These are phyloP conservation scores for Lagerstroemia speciosa DNA, from an alignment of 345 rosid genomes.

Conservation along the genomic window DNA sequence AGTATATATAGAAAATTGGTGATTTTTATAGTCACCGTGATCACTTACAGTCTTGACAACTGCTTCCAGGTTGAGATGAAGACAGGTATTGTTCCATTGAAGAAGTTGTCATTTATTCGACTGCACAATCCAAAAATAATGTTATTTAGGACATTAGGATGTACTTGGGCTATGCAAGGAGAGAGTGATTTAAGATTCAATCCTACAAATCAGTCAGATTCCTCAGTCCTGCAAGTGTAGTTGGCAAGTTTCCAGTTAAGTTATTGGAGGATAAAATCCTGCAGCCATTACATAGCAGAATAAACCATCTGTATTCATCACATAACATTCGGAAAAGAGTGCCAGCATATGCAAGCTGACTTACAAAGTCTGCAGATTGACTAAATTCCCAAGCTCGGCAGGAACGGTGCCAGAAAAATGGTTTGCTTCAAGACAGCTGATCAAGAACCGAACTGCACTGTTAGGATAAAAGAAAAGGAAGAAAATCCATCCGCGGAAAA, in stretches of 20 bases:
- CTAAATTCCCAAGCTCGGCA: constrained; percentile 31
- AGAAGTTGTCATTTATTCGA: constrained; percentile 59
- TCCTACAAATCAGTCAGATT: constrained; percentile 45
- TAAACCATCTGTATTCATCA: neutral
- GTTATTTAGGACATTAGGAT: neutral
- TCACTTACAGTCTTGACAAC: constrained; percentile 61
- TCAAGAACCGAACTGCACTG: constrained; percentile 5
- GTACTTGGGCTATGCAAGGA: neutral
- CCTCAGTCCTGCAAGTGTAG: constrained; percentile 27
- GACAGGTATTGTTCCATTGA: constrained; percentile 58
- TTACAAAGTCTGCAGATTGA: constrained; percentile 37
- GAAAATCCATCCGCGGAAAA: neutral
- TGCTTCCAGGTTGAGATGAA: constrained; percentile 48
- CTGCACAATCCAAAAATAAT: constrained; percentile 31
- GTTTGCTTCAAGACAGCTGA: constrained; percentile 37
- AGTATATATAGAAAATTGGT: too few relatives aligned
- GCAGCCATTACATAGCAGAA: constrained; percentile 6
- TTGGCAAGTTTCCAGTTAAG: constrained; percentile 44
- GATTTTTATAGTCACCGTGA: too few relatives aligned
- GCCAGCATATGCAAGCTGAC: constrained; percentile 11
- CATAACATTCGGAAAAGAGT: neutral
- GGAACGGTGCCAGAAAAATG: constrained; percentile 45
- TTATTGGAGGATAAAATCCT: constrained; percentile 50
- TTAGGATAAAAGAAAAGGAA: too few relatives aligned
- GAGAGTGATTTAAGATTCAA: neutral